A percentile compares a stretch with the other conserved stretches of the same genome.
These are phyloP conservation scores for Trichomonas gallinae DNA, from an alignment of 208 protist species.

Conservation along the genomic window DNA sequence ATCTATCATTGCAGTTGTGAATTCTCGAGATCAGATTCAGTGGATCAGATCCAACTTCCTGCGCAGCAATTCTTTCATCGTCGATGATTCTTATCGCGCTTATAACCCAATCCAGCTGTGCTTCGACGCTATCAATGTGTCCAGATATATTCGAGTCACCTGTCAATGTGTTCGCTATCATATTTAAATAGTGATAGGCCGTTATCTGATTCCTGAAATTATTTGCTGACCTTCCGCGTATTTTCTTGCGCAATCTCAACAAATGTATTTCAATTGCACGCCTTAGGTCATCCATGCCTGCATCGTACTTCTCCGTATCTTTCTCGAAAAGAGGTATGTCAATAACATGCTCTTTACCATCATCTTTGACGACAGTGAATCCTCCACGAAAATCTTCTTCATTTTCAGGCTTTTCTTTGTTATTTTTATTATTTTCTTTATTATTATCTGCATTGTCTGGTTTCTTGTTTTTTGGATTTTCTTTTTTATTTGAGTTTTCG, in stretches of 20 bases:
- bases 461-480: no score
- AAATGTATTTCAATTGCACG: background rate
- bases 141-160: background rate
- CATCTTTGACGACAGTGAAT: background rate
- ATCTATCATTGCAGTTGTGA: background rate
- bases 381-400: no score
- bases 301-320: background rate
- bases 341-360: background rate
- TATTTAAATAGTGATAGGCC: background rate
- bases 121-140: background rate
- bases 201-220: background rate
- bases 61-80: background rate
- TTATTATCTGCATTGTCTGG: background rate
- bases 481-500: no score
- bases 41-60: background rate
- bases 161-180: background rate
- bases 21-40: background rate
- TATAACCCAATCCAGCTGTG: background rate
- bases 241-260: background rate
- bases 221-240: background rate
- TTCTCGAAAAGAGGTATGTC: background rate
- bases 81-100: background rate
- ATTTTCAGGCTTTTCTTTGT: no score
- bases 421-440: background rate
- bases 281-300: background rate